These are phyloP conservation scores for Fusarium liriodendri DNA, from an alignment of 2,329 filamentous ascomycete genomes.

Conservation along the genomic window DNA sequence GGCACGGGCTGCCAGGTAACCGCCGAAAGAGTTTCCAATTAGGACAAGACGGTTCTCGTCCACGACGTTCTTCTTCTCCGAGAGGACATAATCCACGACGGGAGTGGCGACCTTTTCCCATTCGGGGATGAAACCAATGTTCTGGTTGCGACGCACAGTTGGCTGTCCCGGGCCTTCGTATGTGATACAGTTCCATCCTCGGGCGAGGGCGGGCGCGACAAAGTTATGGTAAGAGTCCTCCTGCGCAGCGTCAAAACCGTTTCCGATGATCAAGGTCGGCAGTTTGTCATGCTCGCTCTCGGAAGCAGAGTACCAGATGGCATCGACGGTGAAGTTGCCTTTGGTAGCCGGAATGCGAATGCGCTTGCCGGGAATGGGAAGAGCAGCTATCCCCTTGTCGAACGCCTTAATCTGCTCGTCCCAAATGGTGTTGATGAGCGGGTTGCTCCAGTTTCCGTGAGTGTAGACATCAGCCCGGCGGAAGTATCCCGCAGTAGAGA, in stretches of 20 bases:
- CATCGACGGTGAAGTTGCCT: slow-evolving; percentile 49
- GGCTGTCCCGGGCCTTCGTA: slow-evolving; percentile 32
- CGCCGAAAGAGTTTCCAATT: slow-evolving; percentile 20
- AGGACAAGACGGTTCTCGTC: background rate
- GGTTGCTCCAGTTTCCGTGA: slow-evolving; percentile 53
- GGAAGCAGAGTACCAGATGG: slow-evolving; percentile 48
- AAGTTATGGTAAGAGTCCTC: slow-evolving; percentile 20
- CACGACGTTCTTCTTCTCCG: background rate
- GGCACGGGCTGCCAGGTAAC: slow-evolving; percentile 26
- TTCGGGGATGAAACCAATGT: slow-evolving; percentile 24
- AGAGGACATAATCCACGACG: slow-evolving; percentile 8
- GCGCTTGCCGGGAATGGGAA: slow-evolving; percentile 51
- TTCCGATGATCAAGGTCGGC: slow-evolving; percentile 9
- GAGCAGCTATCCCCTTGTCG: slow-evolving; percentile 49
- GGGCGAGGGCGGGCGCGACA: slow-evolving; percentile 11
- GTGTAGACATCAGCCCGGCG: slow-evolving; percentile 56
- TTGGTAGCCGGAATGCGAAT: slow-evolving; percentile 41
- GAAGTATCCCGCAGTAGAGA: slow-evolving; percentile 56
- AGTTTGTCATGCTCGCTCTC: background rate
- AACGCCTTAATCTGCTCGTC: slow-evolving; percentile 51
- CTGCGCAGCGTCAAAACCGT: slow-evolving; percentile 30
- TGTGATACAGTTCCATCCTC: slow-evolving; percentile 15
- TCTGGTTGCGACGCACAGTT: slow-evolving; percentile 19
- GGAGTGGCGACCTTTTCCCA: slow-evolving; percentile 25
- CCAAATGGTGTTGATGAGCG: slow-evolving; percentile 54